Conservation (phyloP, 371 early-diverging fungal species). For the Smittium culicis region DNA sequence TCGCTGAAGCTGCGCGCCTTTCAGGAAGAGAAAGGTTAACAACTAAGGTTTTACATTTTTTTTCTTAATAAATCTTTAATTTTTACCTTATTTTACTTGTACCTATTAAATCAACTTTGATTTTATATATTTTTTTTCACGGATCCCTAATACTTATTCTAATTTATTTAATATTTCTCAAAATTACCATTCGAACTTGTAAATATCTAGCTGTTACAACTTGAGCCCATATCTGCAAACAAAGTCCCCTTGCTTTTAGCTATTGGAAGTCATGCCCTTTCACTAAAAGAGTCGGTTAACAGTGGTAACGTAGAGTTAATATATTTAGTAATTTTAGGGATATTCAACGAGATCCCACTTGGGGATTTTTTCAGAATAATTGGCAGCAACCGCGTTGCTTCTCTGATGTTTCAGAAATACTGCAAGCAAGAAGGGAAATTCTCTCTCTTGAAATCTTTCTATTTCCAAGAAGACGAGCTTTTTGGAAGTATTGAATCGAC, state of each 20-base stretch:
- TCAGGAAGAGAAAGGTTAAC: slow-evolving; percentile 78
- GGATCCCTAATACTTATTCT: slow-evolving; percentile 4
- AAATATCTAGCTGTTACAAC: slow-evolving; percentile 59
- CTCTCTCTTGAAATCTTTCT: slow-evolving; percentile 74
- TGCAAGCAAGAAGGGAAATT: slow-evolving; percentile 51
- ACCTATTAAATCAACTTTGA: too few species aligned
- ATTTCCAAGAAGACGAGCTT: slow-evolving; percentile 83
- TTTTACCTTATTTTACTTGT: too few species aligned
- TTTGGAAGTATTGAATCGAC: slow-evolving; percentile 1
- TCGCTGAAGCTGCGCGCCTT: slow-evolving; percentile 81
- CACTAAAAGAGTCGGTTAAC: slow-evolving; percentile 77
- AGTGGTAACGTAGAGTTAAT: slow-evolving; percentile 92
- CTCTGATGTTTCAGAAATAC: slow-evolving; percentile 67
- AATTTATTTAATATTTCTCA: background rate
- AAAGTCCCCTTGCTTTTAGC: slow-evolving; percentile 87
- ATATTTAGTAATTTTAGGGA: slow-evolving; percentile 73
- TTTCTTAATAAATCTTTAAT: background rate
- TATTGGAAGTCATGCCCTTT: slow-evolving; percentile 79
- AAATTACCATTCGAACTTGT: background rate
- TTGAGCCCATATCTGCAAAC: slow-evolving; percentile 83
- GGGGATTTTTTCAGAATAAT: slow-evolving; percentile 83
- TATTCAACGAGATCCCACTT: slow-evolving; percentile 64
- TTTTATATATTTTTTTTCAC: too few species aligned
- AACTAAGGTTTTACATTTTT: slow-evolving; percentile 42
- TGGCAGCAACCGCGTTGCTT: slow-evolving; percentile 65